Conservation (phyloP, 2,329 filamentous ascomycete genomes). For the Xylaria sp. region DNA sequence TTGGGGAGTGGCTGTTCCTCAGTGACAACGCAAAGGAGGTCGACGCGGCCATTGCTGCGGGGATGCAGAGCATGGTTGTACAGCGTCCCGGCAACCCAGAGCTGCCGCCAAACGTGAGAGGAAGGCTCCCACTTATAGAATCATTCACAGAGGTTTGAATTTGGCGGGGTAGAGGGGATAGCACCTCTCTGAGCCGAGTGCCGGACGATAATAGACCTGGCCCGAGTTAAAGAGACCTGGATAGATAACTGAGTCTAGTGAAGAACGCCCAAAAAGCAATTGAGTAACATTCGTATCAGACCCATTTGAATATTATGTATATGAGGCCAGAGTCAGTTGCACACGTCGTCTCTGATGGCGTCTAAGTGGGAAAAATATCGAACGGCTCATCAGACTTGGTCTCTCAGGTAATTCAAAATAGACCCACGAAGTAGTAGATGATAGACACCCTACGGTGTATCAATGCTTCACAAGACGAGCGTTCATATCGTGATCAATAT, state of each 20-base stretch:
- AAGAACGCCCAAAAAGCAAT: not conserved
- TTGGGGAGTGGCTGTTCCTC: constrained; percentile 72
- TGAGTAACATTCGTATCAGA: too few relatives aligned
- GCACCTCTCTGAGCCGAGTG: not conserved
- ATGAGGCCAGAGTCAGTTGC: not conserved
- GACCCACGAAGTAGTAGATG: not conserved
- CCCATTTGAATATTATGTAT: not conserved
- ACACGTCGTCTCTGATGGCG: not conserved
- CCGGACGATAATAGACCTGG: not conserved
- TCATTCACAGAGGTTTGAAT: constrained; percentile 36
- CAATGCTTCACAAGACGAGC: not conserved
- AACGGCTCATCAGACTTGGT: not conserved
- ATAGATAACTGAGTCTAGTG: not conserved
- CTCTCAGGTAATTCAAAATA: not conserved
- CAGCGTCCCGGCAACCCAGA: constrained; percentile 73
- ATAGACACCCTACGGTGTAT: not conserved
- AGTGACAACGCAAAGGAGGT: constrained; percentile 80
- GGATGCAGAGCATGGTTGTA: constrained; percentile 68
- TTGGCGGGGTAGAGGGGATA: constrained; percentile 18
- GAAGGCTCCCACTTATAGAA: constrained; percentile 41
- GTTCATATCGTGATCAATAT: not conserved
- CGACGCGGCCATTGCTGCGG: constrained; percentile 63
- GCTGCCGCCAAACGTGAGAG: constrained; percentile 56
- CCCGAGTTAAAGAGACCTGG: constrained; percentile 2
- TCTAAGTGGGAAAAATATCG: not conserved